A percentile compares a stretch with the other conserved stretches of the same genome.
Evolutionary conservation across 345 rosid species (phyloP).

Genomic region (Ceriops zippeliana): DNA sequence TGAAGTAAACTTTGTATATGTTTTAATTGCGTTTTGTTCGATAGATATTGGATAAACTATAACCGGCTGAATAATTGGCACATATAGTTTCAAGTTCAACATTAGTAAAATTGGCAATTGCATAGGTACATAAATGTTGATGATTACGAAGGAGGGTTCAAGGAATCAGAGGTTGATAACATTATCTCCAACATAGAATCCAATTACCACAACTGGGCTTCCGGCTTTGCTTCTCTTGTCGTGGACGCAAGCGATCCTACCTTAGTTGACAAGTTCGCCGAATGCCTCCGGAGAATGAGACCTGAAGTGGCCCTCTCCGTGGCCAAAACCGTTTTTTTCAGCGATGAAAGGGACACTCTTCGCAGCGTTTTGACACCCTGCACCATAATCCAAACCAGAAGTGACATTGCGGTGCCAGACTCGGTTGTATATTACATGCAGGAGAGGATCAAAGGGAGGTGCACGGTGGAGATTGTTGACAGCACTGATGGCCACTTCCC

Average conservation of each 20-base stretch:
- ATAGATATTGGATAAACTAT: too few relatives aligned
- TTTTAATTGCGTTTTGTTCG: too few relatives aligned
- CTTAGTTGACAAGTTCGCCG: constrained; percentile 30
- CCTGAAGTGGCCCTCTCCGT: constrained; percentile 51
- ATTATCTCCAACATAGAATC: constrained; percentile 45
- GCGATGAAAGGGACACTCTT: constrained; percentile 51
- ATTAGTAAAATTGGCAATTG: too few relatives aligned
- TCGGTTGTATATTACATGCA: constrained; percentile 64
- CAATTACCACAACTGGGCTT: constrained; percentile 48
- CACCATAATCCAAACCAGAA: constrained; percentile 46
- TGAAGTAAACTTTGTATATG: too few relatives aligned
- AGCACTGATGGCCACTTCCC: constrained; percentile 58
- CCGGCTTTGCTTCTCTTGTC: constrained; percentile 36
- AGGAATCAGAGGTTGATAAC: constrained; percentile 31
- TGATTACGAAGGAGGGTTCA: constrained; percentile 63
- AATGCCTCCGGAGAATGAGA: constrained; percentile 42
- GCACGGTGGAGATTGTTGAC: constrained; percentile 55
- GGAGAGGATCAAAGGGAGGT: constrained; percentile 49
- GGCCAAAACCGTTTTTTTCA: constrained; percentile 53
- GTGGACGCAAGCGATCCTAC: constrained; percentile 42
- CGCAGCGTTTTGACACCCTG: constrained; percentile 50
- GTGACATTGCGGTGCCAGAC: constrained; percentile 49
- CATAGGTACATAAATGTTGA: constrained; percentile 54
- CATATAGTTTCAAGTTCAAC: too few relatives aligned
- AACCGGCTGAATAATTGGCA: too few relatives aligned